Base-by-base conservation (phyloP, 2,329 filamentous ascomycete genomes). In the Hymenoscyphus linearis region DNA sequence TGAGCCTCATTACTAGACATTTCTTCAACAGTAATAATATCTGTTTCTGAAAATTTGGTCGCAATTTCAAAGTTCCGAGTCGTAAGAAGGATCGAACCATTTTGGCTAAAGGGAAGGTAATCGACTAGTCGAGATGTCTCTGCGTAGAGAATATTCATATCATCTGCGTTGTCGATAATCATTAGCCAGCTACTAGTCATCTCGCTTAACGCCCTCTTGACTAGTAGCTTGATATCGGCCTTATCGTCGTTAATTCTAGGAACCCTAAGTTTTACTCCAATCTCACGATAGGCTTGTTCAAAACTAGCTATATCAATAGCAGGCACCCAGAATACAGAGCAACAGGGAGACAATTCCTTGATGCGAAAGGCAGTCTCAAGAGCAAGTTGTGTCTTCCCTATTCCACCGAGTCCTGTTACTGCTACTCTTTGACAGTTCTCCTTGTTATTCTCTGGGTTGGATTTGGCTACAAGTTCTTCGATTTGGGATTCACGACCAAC, bases 161-260 rank as follows among this genome's bases (percentile, higher is more conserved):
- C 75, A 57, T 80, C 76, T 16, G 75, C 76, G 55, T 79, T 80
- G 58, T 80, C 77, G n/a, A 80, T 55, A 40, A 80, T 67, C n/a
- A 57, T 44, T 13, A 57, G 26, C 55, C 37, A 57, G 18, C 55
- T 47, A 25, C 55, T 31, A 34, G 36, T 25, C 3, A 10, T 47
- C 55, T 57, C 25, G 13, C 34, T 27, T 22, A 57, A 36, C 13
- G 4, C 35, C 7, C 18, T 31, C 14, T 57, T 1, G 13, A 57
- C 36, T 12, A 57, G 55, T 14, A 25, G 14, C 27, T 52, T 50
- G 27, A 58, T 44, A 44, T 58, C 27, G 5, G 56, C 56, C 37
- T 58, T 52, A 10, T 50, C 40, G 9, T 58, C 56, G 37, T 50
- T 4, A 7, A 50, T 50, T 26, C 56, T 16, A 26, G 27, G 56